A percentile compares a stretch with the other conserved stretches of the same genome.
These are phyloP conservation scores for Saksenaea oblongispora DNA, from an alignment of 371 early-diverging fungal genomes.

Conservation along the genomic window DNA sequence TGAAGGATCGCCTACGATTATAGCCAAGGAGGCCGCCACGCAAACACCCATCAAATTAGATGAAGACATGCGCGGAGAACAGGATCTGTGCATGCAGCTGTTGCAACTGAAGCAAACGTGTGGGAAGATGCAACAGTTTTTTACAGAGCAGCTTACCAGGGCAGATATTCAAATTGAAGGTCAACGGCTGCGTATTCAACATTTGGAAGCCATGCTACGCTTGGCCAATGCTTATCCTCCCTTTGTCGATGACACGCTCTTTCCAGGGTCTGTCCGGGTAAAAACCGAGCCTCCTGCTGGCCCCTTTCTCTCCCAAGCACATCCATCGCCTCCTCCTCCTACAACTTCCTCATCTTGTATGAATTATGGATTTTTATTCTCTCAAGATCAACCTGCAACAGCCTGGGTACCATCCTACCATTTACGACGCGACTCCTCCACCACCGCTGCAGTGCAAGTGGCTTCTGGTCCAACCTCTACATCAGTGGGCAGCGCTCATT, in stretches of 20 bases:
- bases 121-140: constrained; percentile 10
- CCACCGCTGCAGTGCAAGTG: background rate
- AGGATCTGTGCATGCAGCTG: constrained; percentile 15
- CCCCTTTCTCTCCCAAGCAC: background rate
- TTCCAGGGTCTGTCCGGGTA: background rate
- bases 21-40: background rate
- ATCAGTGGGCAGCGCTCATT: background rate
- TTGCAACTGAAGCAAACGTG: constrained; percentile 13
- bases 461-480: background rate
- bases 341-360: background rate
- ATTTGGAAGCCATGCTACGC: constrained; percentile 7
- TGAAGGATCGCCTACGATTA: background rate
- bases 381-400: background rate
- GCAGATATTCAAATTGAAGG: constrained; percentile 16
- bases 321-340: background rate
- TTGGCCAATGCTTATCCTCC: background rate
- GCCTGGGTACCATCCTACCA: background rate
- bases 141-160: constrained; percentile 13
- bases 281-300: background rate
- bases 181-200: constrained; percentile 16
- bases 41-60: background rate
- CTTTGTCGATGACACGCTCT: background rate
- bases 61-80: constrained; percentile 10
- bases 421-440: background rate
- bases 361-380: background rate